Percentiles rank a stretch among this genome's conserved stretches.
These are phyloP conservation scores for Cyclotella kingstonii DNA, from an alignment of 108 stramenopile species.

Conservation along the genomic window DNA sequence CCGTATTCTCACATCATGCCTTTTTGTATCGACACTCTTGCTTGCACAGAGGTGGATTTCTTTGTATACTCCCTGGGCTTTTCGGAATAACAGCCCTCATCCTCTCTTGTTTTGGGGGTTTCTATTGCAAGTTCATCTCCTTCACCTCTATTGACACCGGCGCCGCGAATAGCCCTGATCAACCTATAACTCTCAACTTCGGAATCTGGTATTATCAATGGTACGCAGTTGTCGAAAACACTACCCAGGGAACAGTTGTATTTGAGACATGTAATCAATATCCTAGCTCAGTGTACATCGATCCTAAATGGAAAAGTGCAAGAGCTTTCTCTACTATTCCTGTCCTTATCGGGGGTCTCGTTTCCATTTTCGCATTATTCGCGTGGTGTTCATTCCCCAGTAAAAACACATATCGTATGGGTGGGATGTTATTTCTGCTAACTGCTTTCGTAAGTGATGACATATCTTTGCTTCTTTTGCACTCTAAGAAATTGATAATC, in stretches of 20 bases:
- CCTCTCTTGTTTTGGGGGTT: constrained; percentile 20
- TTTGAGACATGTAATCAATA: constrained; percentile 27
- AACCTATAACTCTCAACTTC: constrained; percentile 26
- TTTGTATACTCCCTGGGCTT: constrained; percentile 32
- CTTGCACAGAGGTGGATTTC: too few relatives aligned
- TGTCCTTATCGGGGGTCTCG: constrained; percentile 35
- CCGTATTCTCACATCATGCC: too few relatives aligned
- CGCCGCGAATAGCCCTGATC: too few relatives aligned
- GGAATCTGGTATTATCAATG: constrained; percentile 42
- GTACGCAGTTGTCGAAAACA: constrained; percentile 8
- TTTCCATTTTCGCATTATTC: constrained; percentile 29
- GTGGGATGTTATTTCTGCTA: constrained; percentile 18
- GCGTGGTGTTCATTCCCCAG: constrained; percentile 22
- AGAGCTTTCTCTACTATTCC: constrained; percentile 41
- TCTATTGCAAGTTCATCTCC: constrained; percentile 42
- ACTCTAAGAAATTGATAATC: constrained; percentile 16
- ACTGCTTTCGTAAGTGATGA: neutral
- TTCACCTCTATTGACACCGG: constrained; percentile 9
- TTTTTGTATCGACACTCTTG: too few relatives aligned
- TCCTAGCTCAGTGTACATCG: constrained; percentile 14
- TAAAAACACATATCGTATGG: neutral
- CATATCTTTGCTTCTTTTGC: constrained; percentile 7
- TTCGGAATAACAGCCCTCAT: constrained; percentile 26
- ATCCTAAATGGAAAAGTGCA: constrained; percentile 43
- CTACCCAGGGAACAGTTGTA: constrained; percentile 12